Evolutionary conservation across 2,329 filamentous ascomycete genomes (phyloP), one percentile per base, ranked within the genome.

Genomic region (Penicillium thymicola): DNA sequence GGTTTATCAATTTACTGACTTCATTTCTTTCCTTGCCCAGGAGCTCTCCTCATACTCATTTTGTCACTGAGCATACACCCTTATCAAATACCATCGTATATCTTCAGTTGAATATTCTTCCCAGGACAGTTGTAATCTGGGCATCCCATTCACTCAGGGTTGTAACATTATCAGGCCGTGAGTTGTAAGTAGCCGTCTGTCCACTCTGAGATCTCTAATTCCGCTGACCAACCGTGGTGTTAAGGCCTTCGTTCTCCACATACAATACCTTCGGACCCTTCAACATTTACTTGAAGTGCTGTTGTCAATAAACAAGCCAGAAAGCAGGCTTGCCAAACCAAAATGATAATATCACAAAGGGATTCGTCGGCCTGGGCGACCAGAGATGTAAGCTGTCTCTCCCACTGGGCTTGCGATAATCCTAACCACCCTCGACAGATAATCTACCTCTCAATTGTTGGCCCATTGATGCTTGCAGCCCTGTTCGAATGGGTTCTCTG

Each of bases 401-500:
- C 2, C 18, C 9, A 32, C 34, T 25, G n/a, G 30, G n/a, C n/a
- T n/a, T n/a, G 4, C 13, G 1, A 37, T 30, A 13, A 21, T 38
- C 28, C 52, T 54, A 37, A 57, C 48, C n/a, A 25, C 14, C 21
- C 21, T 10, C 9, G 16, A 28, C 32, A 97, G 90, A 92, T 96
- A 65, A 79, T 93, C 55, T 97, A 95, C 72, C 88, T 92, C 9
- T 79, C 86, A 54, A 88, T 97, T 63, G 83, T 97, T 36, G 90
- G 90, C 18, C 75, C 88, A 7, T 80, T 97, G 48, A 91, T 97
- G 86, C 67, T 94, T 25, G 89, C 89, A 57, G 93, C 93, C 2
- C 81, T 92, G 30, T 79, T 97, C 9, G 93, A 97, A 77, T 97
- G 94, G 92, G 86, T 96, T 59, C 83, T 97, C 14, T 97, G 92